These are phyloP conservation scores for Cercospora sp. DNA, from an alignment of 2,329 filamentous ascomycete genomes.

Conservation along the genomic window DNA sequence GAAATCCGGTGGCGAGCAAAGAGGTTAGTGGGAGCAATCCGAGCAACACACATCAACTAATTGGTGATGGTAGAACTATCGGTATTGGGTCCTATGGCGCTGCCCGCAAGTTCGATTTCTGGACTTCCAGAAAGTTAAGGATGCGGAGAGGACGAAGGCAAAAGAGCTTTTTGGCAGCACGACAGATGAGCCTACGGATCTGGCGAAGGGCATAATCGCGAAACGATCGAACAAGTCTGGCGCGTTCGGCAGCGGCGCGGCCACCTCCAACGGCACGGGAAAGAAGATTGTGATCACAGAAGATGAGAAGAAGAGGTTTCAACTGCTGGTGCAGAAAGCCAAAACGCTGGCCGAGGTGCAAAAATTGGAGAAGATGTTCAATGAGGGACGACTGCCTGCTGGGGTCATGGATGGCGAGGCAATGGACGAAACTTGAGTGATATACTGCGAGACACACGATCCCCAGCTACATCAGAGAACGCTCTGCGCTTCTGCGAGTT, in stretches of 20 bases:
- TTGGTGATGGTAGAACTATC: constrained; percentile 69
- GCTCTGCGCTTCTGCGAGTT: not conserved
- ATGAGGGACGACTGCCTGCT: constrained; percentile 77
- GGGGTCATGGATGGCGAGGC: constrained; percentile 33
- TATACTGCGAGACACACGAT: not conserved
- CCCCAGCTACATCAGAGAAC: not conserved
- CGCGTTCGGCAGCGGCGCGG: constrained; percentile 53
- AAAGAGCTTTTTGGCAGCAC: constrained; percentile 77
- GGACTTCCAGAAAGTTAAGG: constrained; percentile 88
- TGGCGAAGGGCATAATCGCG: constrained; percentile 82
- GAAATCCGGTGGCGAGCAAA: constrained; percentile 89
- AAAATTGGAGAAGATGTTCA: constrained; percentile 83
- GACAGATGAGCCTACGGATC: constrained; percentile 70
- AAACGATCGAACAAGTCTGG: constrained; percentile 65
- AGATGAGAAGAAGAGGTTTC: constrained; percentile 79
- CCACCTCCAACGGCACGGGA: constrained; percentile 41
- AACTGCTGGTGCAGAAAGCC: constrained; percentile 84
- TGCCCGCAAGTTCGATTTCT: constrained; percentile 84
- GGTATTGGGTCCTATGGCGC: constrained; percentile 86
- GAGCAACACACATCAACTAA: not conserved
- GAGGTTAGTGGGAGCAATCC: constrained; percentile 64
- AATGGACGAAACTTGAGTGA: constrained; percentile 39
- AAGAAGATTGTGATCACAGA: constrained; percentile 64
- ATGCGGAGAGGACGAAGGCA: constrained; percentile 75
- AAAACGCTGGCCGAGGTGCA: constrained; percentile 89